phyloP scores from a whole-genome alignment of 2,329 filamentous ascomycete species.

The Colletotrichum sp. region DNA sequence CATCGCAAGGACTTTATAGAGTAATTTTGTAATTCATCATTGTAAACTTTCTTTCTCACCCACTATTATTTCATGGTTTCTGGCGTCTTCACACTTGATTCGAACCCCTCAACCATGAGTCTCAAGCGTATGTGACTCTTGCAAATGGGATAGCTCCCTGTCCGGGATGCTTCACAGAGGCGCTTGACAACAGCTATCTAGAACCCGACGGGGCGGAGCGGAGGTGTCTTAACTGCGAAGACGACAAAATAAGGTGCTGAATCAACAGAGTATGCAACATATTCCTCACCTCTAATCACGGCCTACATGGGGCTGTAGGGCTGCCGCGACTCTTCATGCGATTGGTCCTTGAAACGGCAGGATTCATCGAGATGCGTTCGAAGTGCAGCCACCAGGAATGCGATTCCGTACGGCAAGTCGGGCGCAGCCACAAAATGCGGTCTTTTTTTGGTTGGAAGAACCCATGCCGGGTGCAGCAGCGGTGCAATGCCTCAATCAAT shows the following conservation, averaged over 20 bases:
- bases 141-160: background rate
- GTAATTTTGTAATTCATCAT: background rate
- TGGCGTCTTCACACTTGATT: background rate
- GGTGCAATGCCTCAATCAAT: background rate
- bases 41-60: background rate
- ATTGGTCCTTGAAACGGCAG: background rate
- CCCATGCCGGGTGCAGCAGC: background rate
- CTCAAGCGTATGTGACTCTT: background rate
- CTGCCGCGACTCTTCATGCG: fast-evolving
- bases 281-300: background rate
- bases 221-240: background rate
- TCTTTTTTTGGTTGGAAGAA: background rate
- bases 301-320: background rate
- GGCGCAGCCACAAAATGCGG: background rate
- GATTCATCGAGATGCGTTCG: background rate
- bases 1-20: background rate
- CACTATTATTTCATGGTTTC: background rate
- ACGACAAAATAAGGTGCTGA: background rate
- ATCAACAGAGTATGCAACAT: background rate
- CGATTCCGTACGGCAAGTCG: background rate
- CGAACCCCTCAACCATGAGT: fast-evolving
- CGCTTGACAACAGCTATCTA: background rate
- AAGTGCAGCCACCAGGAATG: background rate
- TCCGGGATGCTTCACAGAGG: too few relatives aligned
- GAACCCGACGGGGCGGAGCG: background rate